Base-by-base conservation (phyloP, 495 filamentous ascomycete genomes). In the Lepidopterella palustris region DNA sequence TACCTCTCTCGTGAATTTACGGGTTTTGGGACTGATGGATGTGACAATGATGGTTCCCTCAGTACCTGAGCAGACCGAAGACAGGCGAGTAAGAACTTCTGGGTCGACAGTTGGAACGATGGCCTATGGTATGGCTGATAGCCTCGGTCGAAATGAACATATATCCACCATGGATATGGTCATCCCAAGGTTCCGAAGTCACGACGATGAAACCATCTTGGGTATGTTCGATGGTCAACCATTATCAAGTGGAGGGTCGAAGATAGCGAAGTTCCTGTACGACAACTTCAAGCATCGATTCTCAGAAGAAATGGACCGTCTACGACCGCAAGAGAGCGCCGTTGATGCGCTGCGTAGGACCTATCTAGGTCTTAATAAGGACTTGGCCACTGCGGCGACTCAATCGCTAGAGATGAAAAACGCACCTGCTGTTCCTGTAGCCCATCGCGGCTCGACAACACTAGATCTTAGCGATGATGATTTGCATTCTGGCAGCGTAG, bases 131-230 rank as follows among this genome's bases (percentile, higher is more conserved):
- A 97, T 99, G 95, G 92, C 93, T 35, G 93, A 99, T 73, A 90
- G 87, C n/a, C 77, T 99, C 2, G 93, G 93, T 15, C 87, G 81
- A 63, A 90, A 90, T 65, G 91, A 97, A 68, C 93, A 99, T 71
- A 72, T 99, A 5, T 97, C 95, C 9, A 96, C 91, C n/a, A 88
- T 97, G 45, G 93, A 99, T 73, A 87, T 99, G 78, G 90, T 97
- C 40, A 88, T 97, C 28, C 95, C 95, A 1, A 84, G 88, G 24
- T 88, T 97, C 70, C 88, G 90, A 67, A 90, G 89, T n/a, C 87
- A 87, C 50, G 89, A 96, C 60, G 85, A 89, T 53, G 91, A 97
- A 70, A 93, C 86, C 13, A 77, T 99, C 35, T 73, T 97, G 35
- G 93, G 93, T 1, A 83, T 99, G 76, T 99, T 99, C 67, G 93